Percentiles rank a stretch among this genome's conserved stretches.
These are phyloP conservation scores for Herpotrichia juniperi DNA, from an alignment of 2,329 filamentous ascomycete species.

Conservation along the genomic window DNA sequence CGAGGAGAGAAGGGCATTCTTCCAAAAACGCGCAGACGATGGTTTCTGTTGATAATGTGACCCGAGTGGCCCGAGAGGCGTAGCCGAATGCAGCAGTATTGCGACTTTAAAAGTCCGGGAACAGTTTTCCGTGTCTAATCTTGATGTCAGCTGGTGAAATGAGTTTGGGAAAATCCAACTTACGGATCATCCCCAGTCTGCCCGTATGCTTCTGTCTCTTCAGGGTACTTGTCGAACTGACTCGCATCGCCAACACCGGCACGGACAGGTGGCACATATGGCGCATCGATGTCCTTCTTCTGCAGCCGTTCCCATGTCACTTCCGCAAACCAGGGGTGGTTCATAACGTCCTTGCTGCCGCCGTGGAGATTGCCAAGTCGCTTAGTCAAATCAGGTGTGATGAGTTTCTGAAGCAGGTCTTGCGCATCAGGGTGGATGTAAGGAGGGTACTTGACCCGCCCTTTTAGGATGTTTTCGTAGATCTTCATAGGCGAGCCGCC, in stretches of 20 bases:
- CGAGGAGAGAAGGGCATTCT: not conserved
- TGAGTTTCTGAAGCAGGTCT: constrained; percentile 88
- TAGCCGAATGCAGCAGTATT: not conserved
- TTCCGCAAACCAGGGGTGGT: constrained; percentile 94
- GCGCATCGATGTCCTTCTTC: constrained; percentile 96
- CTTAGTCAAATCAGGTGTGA: constrained; percentile 94
- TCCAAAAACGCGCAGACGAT: not conserved
- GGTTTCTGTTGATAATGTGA: not conserved
- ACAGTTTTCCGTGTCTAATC: constrained; percentile 26
- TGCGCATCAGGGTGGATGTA: constrained; percentile 96
- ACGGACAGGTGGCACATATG: constrained; percentile 94
- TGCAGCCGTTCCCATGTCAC: constrained; percentile 96
- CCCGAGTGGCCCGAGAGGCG: not conserved
- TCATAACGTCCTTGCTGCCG: constrained; percentile 90
- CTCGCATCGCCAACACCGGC: constrained; percentile 93
- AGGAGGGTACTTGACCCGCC: constrained; percentile 92
- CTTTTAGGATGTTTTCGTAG: constrained; percentile 98
- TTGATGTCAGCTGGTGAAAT: not conserved
- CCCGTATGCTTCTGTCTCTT: constrained; percentile 94
- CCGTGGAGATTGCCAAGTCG: constrained; percentile 91
- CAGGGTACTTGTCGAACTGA: constrained; percentile 97
- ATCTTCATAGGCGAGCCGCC: constrained; percentile 98
- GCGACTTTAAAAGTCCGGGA: constrained; percentile 19
- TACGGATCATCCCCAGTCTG: constrained; percentile 81
- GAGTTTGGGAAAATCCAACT: constrained; percentile 51